Evolutionary conservation across 2,329 filamentous ascomycete genomes (phyloP), one percentile per base, ranked within the genome.

Genomic region (Aspergillus ochraceus): DNA sequence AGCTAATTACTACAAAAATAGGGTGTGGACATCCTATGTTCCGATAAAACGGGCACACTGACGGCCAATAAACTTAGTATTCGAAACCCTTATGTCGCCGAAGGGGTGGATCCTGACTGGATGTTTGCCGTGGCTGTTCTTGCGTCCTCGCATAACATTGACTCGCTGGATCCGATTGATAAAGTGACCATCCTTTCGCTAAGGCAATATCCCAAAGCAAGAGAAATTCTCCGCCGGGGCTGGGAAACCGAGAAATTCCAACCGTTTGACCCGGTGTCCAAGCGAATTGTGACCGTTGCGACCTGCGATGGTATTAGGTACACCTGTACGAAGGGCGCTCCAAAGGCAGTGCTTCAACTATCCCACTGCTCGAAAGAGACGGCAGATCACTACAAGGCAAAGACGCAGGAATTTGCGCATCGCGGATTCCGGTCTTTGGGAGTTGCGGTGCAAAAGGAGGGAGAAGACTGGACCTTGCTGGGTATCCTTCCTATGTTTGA

Each of bases 401-500:
- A 91, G 79, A 86, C 88, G 22, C 84, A 86, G 60, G 89, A 92
- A 72, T 91, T 92, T 73, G 89, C 89, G 66, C 86, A 87, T 68
- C 86, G 89, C 80, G 89, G 89, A 73, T 92, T 92, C 84, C 88
- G 89, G 64, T 91, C 89, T 54, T 85, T 92, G 63, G 89, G 89
- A 79, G 89, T 92, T 64, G 89, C 88, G 12, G 89, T 89, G 73
- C 88, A 91, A 81, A 89, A 90, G 79, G 89, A 90, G 76, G 84
- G 90, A 64, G 88, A 87, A 74, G 84, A 83, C 66, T 90, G 89
- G 89, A 83, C 87, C 68, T 81, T 92, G 59, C 85, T 91, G 50
- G 89, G 89, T 70, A 88, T 92, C 81, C 82, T 91, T 70, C 90
- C 89, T 65, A 90, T 92, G 87, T 92, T 92, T 78, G 89, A 92